Evolutionary conservation across 140 eudicot genomes (phyloP).

Genomic region (Cichorium intybus): DNA sequence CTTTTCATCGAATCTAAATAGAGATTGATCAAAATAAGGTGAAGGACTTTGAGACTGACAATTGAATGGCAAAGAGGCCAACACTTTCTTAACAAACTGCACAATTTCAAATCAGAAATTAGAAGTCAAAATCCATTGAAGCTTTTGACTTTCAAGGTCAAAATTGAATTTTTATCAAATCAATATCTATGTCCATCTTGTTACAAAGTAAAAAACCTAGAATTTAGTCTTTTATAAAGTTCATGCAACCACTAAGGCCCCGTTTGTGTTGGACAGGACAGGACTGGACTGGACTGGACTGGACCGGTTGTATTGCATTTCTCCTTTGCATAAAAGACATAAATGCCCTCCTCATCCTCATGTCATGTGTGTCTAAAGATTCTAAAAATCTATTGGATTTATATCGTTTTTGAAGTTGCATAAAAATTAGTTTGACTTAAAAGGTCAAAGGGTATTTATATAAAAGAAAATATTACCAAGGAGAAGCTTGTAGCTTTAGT

Average conservation of each 20-base stretch:
- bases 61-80: constrained; percentile 73
- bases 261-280: too few relatives aligned
- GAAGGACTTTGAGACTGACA: constrained; percentile 99
- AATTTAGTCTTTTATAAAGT: too few relatives aligned
- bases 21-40: constrained; percentile 93
- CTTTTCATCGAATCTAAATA: constrained; percentile 96
- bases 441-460: constrained; percentile 6
- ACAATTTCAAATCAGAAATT: constrained; percentile 18
- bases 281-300: too few relatives aligned
- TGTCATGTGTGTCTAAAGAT: too few relatives aligned
- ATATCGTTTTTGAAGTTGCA: not conserved
- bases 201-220: too few relatives aligned
- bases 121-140: not conserved
- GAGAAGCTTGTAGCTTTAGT: constrained; percentile 75
- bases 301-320: too few relatives aligned
- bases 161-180: not conserved
- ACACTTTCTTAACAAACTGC: constrained; percentile 97
- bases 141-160: not conserved
- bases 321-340: not conserved
- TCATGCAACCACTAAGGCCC: too few relatives aligned
- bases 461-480: constrained; percentile 44
- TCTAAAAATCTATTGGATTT: too few relatives aligned
- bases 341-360: not conserved
- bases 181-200: too few relatives aligned
- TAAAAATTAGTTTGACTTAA: constrained; percentile 2